Evolutionary conservation across 2,329 filamentous ascomycete species (phyloP).

Genomic region (Pseudonectria buxi): DNA sequence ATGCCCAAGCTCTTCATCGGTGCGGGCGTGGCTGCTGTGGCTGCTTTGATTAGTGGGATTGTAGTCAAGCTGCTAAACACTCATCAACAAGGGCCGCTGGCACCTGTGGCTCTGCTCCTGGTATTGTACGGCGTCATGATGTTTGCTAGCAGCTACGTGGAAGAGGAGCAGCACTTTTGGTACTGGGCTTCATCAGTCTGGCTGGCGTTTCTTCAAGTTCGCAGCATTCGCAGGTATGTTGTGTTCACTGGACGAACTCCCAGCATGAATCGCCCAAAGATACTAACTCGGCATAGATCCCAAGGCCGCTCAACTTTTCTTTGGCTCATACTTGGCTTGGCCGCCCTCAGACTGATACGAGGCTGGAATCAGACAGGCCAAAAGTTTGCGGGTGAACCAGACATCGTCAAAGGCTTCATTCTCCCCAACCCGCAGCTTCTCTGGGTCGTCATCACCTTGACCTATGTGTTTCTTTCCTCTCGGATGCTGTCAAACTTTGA

Average conservation of each 20-base stretch:
- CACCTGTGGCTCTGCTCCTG: slow-evolving; percentile 45
- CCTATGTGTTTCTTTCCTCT: slow-evolving; percentile 58
- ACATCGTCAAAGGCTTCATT: slow-evolving; percentile 71
- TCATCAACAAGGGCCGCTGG: slow-evolving; percentile 15
- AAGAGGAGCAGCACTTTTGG: slow-evolving; percentile 99
- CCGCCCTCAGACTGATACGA: slow-evolving; percentile 58
- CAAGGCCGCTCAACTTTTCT: slow-evolving; percentile 25
- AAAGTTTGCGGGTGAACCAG: slow-evolving; percentile 85
- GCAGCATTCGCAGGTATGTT: slow-evolving; percentile 35
- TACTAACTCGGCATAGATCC: slow-evolving; percentile 16
- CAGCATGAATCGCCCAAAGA: neutral
- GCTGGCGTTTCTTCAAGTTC: slow-evolving; percentile 49
- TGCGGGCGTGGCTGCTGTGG: slow-evolving; percentile 28
- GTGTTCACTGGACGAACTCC: neutral
- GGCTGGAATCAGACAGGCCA: slow-evolving; percentile 97
- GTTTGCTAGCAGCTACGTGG: slow-evolving; percentile 96
- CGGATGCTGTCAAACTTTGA: slow-evolving; percentile 37
- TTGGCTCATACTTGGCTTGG: slow-evolving; percentile 41
- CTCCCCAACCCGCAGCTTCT: slow-evolving; percentile 57
- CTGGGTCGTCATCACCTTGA: slow-evolving; percentile 64
- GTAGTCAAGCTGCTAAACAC: slow-evolving; percentile 9
- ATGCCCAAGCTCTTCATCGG: slow-evolving; percentile 53
- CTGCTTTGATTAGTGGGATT: slow-evolving; percentile 18
- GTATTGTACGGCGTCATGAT: slow-evolving; percentile 76
- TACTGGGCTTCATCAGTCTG: slow-evolving; percentile 79